phyloP scores from a whole-genome alignment of 2,329 filamentous ascomycete species.

The Talaromyces funiculosus region DNA sequence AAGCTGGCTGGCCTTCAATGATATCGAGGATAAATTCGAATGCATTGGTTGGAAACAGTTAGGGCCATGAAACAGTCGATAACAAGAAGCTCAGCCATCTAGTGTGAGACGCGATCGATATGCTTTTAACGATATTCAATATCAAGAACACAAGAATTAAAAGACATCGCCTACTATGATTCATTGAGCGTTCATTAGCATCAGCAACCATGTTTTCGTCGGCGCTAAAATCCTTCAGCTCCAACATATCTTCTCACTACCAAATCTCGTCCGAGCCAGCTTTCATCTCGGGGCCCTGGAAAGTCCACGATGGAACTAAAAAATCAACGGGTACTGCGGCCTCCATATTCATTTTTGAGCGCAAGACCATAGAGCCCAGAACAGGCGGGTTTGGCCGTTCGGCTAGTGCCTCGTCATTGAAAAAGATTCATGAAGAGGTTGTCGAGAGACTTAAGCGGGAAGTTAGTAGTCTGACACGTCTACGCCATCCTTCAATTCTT shows the following conservation, averaged over 20 bases:
- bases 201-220: conserved; percentile 74
- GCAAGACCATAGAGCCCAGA: conserved; percentile 71
- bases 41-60: not conserved
- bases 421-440: conserved; percentile 80
- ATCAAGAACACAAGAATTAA: not conserved
- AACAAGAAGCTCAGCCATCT: not conserved
- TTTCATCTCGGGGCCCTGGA: conserved; percentile 88
- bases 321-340: conserved; percentile 85
- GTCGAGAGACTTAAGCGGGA: conserved; percentile 88
- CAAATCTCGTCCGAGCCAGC: conserved; percentile 68
- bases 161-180: not conserved
- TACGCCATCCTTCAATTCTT: conserved; percentile 86
- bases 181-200: not conserved
- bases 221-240: conserved; percentile 87
- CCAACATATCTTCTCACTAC: conserved; percentile 91
- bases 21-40: not conserved
- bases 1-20: not conserved
- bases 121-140: not conserved
- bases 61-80: not conserved
- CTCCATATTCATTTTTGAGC: conserved; percentile 92
- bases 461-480: conserved; percentile 76
- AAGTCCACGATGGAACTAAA: conserved; percentile 95
- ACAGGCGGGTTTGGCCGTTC: conserved; percentile 55
- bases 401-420: conserved; percentile 63
- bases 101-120: not conserved